Conservation (phyloP, 1,284 basidiomycete genomes). For the Ceratobasidium sp. region DNA sequence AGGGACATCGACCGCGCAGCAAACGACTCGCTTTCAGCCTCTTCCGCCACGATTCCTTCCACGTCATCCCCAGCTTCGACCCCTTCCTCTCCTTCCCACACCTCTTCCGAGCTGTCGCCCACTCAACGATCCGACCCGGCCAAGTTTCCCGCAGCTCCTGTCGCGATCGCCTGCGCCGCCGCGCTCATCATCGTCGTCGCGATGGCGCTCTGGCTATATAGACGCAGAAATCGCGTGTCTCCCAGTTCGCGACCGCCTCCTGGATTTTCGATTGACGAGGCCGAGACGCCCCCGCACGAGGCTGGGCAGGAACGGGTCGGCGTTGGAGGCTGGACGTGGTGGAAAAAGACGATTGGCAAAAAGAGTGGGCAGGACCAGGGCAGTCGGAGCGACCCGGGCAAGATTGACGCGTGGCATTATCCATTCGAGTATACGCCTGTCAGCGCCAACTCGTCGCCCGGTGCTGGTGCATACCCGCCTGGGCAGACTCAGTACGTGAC, state of each 20-base stretch:
- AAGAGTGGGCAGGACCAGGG: background rate
- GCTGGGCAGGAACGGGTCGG: background rate
- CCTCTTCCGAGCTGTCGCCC: background rate
- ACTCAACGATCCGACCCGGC: background rate
- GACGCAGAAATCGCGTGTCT: conserved; percentile 9
- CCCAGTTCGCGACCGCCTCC: conserved; percentile 9
- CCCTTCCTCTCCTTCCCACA: background rate
- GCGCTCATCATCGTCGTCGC: background rate
- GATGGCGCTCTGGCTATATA: conserved; percentile 27
- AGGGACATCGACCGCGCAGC: conserved; percentile 8
- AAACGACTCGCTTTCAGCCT: background rate
- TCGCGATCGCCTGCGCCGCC: background rate
- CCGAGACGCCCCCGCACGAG: background rate
- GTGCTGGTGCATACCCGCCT: background rate
- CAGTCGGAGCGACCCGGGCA: conserved; percentile 20
- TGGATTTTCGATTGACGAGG: conserved; percentile 18
- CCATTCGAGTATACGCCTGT: conserved; percentile 32
- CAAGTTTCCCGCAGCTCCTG: background rate
- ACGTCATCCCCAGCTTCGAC: background rate
- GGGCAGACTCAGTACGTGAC: background rate
- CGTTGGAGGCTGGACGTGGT: conserved; percentile 16
- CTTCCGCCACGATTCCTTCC: background rate
- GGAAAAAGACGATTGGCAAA: background rate
- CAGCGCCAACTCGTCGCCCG: background rate
- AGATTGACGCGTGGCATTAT: conserved; percentile 33